A percentile compares a stretch with the other conserved stretches of the same genome.
These are phyloP conservation scores for Anastatica hierochuntica DNA, from an alignment of 345 rosid species.

Conservation along the genomic window DNA sequence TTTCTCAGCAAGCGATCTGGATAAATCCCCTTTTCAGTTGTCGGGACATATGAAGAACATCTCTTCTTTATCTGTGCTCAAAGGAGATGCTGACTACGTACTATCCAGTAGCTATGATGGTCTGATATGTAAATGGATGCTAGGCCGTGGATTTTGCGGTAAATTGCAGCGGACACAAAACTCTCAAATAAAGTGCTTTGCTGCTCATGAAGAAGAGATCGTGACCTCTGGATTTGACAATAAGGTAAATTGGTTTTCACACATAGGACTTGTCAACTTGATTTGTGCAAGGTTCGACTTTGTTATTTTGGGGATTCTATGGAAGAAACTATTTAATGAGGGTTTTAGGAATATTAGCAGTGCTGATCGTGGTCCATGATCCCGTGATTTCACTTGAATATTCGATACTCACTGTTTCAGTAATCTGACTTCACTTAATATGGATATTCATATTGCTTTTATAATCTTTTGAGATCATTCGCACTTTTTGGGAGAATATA, in stretches of 20 bases:
- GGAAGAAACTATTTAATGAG: background rate
- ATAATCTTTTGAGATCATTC: background rate
- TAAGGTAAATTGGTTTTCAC: slow-evolving; percentile 41
- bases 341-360: background rate
- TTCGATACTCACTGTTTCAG: background rate
- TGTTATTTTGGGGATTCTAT: background rate
- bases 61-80: slow-evolving; percentile 62
- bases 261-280: background rate
- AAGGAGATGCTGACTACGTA: slow-evolving; percentile 44
- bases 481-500: background rate
- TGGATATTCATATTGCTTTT: background rate
- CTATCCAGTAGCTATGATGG: slow-evolving; percentile 89
- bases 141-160: slow-evolving; percentile 75
- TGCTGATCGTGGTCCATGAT: background rate
- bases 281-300: background rate
- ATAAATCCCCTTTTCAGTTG: slow-evolving; percentile 54
- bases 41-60: slow-evolving; percentile 88
- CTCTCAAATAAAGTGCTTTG: slow-evolving; percentile 74
- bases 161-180: slow-evolving; percentile 66
- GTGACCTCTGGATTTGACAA: slow-evolving; percentile 87
- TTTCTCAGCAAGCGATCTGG: slow-evolving; percentile 69
- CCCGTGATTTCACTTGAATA: background rate
- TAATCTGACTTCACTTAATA: too few species aligned
- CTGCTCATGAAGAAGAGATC: slow-evolving; percentile 75
- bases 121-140: slow-evolving; percentile 77